Conservation (phyloP, 2,329 filamentous ascomycete genomes). For the Talaromyces sp. region DNA sequence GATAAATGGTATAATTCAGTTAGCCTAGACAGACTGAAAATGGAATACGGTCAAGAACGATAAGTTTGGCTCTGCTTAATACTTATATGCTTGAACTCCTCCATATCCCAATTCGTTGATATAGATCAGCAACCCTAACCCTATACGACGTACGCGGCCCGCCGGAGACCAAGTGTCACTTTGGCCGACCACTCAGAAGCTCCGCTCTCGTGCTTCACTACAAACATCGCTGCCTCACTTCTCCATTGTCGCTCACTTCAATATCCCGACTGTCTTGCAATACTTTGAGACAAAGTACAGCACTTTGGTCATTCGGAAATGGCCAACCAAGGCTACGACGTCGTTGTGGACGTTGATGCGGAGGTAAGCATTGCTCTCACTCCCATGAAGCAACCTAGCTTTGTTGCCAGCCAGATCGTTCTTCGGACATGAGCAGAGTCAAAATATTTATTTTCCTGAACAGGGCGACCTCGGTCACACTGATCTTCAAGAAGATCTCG, state of each 20-base stretch:
- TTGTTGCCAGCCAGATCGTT: neutral
- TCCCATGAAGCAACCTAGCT: neutral
- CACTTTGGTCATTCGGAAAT: conserved; percentile 44
- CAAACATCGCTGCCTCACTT: neutral
- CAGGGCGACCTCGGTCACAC: conserved; percentile 97
- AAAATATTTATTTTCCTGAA: neutral
- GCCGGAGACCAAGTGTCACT: conserved; percentile 19
- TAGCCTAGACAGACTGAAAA: neutral
- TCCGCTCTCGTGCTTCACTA: neutral
- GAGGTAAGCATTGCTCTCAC: conserved; percentile 58
- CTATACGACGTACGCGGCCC: neutral
- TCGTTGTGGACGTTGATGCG: conserved; percentile 94
- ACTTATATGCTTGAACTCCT: neutral
- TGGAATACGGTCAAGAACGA: neutral
- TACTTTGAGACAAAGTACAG: too few species aligned
- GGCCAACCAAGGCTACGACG: conserved; percentile 89
- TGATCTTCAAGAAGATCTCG: conserved; percentile 96
- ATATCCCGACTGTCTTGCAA: neutral
- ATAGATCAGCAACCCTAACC: neutral
- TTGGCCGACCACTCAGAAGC: conserved; percentile 11
- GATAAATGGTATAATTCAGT: neutral
- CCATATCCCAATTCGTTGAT: neutral
- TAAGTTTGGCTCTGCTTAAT: neutral
- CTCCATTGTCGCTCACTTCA: neutral
- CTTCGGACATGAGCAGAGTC: neutral